Base-by-base conservation (phyloP, 345 rosid genomes). In the Rhodamnia argentea region DNA sequence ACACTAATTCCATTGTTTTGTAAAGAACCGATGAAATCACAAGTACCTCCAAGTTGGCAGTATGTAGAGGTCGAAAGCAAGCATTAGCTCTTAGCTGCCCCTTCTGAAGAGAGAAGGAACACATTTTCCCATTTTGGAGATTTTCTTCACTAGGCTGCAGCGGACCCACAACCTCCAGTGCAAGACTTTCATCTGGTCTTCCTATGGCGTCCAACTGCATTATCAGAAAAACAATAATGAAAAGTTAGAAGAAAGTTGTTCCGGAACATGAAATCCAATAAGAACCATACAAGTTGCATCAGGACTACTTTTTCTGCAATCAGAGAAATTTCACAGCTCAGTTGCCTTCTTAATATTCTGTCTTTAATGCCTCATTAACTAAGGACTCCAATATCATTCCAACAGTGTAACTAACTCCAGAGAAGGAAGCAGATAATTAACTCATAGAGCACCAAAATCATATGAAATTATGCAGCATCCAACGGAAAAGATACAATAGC, bases 171-270 rank as follows among this genome's bases (percentile, higher is more conserved):
- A 96, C 88, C 92, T 96, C 98, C 53, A 95, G 57, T 23, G 98
- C 90, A 85, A 97, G 93, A 92, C 96, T 95, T 93, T 97, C 99
- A 88, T 97, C 99, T 76, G 98, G 94, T 90, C 98, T 91, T 84
- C 99, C 98, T 37, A 88, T 88, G 83, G 98, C 95, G 87, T 96
- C 98, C 90, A 97, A 89, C 99, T 97, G 93, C 89, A 91, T 57
- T 83, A 85, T 86, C 87, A 92, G 74, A 84, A 83, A 89, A 26
- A 82, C 18, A 23, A 82, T 11, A 37, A 42, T 5, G 59, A 10
- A 70, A 9, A 32, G 37, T 18, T 70, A 70, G 26, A 70, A 18
- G 26, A 70, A 37, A 10, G 81, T 18, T 20, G 47, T 18, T 70
- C 37, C 7, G 0, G 81, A 70, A 70, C 81, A 70, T 70, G 81